Conservation (phyloP, 306 rosid genomes). For the Mimosa pudica region DNA sequence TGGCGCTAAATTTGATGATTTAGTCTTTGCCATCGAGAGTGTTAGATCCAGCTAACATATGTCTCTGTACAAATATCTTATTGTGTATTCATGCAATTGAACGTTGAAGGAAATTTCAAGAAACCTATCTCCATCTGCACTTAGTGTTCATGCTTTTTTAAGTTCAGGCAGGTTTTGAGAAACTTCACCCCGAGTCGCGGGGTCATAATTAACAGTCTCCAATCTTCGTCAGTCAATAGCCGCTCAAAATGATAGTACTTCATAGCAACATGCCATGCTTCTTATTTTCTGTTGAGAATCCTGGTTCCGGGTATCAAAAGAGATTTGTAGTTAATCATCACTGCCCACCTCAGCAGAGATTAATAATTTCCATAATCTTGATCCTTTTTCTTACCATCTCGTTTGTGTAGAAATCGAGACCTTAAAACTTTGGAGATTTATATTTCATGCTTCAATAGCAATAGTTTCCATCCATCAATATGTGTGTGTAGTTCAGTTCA, state of each 20-base stretch:
- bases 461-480: no score
- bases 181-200: conserved; percentile 27
- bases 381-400: no score
- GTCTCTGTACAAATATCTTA: conserved; percentile 19
- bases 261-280: background rate
- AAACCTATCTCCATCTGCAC: conserved; percentile 22
- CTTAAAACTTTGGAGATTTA: no score
- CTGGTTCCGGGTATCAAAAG: background rate
- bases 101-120: conserved; percentile 23
- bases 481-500: no score
- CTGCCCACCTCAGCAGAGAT: background rate
- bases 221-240: conserved; percentile 17
- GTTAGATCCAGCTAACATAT: conserved; percentile 61
- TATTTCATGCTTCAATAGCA: no score
- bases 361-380: background rate
- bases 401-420: no score
- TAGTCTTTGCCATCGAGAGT: conserved; percentile 74
- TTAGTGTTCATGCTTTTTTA: background rate
- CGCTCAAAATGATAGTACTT: conserved; percentile 27
- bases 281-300: background rate
- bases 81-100: conserved; percentile 44
- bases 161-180: conserved; percentile 16
- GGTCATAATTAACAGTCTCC: conserved; percentile 9
- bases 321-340: background rate
- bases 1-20: conserved; percentile 88